These are phyloP conservation scores for Eimeria necatrix DNA, from an alignment of 169 alveolate genomes.

Conservation along the genomic window DNA sequence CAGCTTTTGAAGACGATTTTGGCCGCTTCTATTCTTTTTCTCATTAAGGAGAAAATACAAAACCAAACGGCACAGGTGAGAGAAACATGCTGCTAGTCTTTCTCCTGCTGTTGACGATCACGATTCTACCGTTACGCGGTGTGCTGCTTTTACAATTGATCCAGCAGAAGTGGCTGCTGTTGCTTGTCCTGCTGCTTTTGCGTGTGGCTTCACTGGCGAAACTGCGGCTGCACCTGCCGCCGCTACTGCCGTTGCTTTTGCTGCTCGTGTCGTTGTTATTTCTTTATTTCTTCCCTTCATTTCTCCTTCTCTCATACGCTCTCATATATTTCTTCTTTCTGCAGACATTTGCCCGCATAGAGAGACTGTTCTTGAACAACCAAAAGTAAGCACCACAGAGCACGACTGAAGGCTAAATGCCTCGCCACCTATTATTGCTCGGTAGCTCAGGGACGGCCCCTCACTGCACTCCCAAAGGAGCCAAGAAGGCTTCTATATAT, in stretches of 20 bases:
- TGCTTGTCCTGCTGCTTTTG: not conserved
- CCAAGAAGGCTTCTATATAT: no score
- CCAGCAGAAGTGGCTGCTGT: not conserved
- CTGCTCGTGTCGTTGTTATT: not conserved
- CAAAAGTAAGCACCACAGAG: not conserved
- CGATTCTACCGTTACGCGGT: not conserved
- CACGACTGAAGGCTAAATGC: no score
- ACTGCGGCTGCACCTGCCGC: not conserved
- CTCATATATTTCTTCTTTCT: no score
- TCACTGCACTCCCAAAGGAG: no score
- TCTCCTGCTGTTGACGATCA: not conserved
- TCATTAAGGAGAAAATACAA: constrained; percentile 47
- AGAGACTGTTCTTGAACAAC: not conserved
- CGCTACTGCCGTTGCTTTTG: not conserved
- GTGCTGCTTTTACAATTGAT: not conserved
- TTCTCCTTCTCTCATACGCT: not conserved
- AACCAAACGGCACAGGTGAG: constrained; percentile 23
- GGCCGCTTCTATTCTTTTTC: constrained; percentile 48
- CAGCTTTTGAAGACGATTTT: constrained; percentile 68
- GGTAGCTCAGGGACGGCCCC: no score
- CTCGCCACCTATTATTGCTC: no score
- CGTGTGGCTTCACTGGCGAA: not conserved
- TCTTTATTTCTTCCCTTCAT: not conserved
- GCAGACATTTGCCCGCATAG: not conserved
- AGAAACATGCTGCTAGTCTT: not conserved